Evolutionary conservation across 257 asterid genomes (phyloP), one percentile per base, ranked within the genome.

Genomic region (Misopates orontium): DNA sequence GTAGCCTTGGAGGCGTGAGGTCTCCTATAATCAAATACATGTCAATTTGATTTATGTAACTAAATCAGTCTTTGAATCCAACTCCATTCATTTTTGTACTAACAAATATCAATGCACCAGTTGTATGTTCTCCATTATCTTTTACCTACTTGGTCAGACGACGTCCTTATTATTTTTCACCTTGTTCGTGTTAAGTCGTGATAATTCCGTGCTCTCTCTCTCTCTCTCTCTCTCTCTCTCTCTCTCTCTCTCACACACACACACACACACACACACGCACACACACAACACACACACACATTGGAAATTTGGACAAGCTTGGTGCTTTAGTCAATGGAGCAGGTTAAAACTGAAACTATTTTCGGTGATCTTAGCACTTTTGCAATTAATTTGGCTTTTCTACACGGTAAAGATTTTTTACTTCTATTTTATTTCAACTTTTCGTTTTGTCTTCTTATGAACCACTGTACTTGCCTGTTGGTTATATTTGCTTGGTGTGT

Each of bases 1-100:
- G 84, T 86, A 14, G 60, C 78, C 50, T 82, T 94, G 61, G 85
- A 83, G 32, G 70, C 14, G 59, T 89, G 87, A 86, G 73, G 70
- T 56, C 62, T 57, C 69, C 57, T 73, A 62, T 18, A 16, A 55
- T 64, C 36, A 31, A 0, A 20, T 49, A 31, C 23, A 42, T 62
- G 54, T 72, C 17, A 13, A 31, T 23, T 28, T 64, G 60, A 17
- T 66, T 45, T 9, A 11, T 63, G 71, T 56, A 64, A 53, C 51
- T 60, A 60, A 20, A 48, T 11, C 61, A 16, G 22, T 24, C 49
- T 53, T 60, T 25, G 7, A 22, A 50, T 48, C 52, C 67, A 16
- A 18, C 36, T 11, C 40, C 20, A 8, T 45, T 41, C 56, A 45
- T 42, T 19, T 8, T 62, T 23, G 51, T 57, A 42, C 32, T 58